These are phyloP conservation scores for Trichoderma parareesei DNA, from an alignment of 495 filamentous ascomycete species.

Conservation along the genomic window DNA sequence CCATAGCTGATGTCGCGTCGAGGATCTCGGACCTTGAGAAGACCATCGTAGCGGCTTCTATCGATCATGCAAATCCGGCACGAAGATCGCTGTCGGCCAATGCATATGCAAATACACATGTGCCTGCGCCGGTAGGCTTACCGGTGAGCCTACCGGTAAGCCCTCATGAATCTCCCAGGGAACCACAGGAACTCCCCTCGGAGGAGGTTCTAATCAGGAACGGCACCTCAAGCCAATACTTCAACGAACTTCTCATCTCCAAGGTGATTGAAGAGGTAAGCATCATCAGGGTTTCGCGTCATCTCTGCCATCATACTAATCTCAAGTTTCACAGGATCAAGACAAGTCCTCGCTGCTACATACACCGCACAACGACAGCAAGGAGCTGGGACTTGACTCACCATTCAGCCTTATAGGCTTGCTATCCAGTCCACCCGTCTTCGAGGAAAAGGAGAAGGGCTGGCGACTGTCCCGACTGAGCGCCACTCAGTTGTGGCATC, in stretches of 20 bases:
- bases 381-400: background rate
- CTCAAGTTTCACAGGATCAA: background rate
- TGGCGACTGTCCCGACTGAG: background rate
- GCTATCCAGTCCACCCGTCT: conserved; percentile 7
- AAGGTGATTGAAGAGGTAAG: conserved; percentile 8
- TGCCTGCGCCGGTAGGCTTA: background rate
- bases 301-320: background rate
- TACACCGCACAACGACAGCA: conserved; percentile 1
- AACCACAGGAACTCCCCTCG: background rate
- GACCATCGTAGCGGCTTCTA: background rate
- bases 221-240: conserved; percentile 11
- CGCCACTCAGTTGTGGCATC: conserved; percentile 6
- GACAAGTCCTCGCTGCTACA: conserved; percentile 7
- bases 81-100: background rate
- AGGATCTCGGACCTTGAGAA: conserved; percentile 4
- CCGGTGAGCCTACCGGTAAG: background rate
- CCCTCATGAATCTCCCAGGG: conserved; percentile 2
- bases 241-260: conserved; percentile 10
- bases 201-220: conserved; percentile 9
- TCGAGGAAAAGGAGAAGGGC: background rate
- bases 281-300: background rate
- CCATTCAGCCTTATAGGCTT: conserved; percentile 7
- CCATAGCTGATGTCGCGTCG: conserved; percentile 5
- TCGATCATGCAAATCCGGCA: background rate
- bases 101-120: background rate